phyloP scores from a whole-genome alignment of 1,284 basidiomycete genomes.

The Trichosporon coremiiforme region DNA sequence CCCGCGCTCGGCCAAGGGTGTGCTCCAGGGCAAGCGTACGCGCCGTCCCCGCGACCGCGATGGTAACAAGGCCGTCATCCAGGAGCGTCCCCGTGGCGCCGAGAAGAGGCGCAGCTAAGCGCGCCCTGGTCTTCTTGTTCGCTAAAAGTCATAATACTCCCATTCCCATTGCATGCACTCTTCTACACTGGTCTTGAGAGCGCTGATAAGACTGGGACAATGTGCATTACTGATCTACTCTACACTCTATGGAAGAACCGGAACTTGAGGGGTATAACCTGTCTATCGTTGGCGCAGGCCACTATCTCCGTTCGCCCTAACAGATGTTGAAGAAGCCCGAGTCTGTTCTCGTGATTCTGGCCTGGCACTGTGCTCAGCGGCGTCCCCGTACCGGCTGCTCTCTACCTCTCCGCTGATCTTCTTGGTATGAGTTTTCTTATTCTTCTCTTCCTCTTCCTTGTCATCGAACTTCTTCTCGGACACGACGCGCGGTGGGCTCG shows the following conservation, averaged over 20 bases:
- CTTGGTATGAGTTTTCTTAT: neutral
- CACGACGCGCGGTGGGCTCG: slow-evolving; percentile 24
- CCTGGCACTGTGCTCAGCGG: neutral
- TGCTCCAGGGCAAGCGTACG: slow-evolving; percentile 89
- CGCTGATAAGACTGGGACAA: too few species aligned
- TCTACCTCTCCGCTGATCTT: slow-evolving; percentile 1
- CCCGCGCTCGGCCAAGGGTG: slow-evolving; percentile 86
- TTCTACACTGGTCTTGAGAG: slow-evolving; percentile 22
- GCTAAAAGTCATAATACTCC: slow-evolving; percentile 11
- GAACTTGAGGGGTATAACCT: neutral
- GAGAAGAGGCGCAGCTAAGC: slow-evolving; percentile 25
- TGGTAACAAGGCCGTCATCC: slow-evolving; percentile 93
- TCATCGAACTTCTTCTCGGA: slow-evolving; percentile 18
- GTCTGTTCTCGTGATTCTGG: neutral
- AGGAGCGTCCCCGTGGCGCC: slow-evolving; percentile 74
- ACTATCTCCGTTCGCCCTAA: slow-evolving; percentile 6
- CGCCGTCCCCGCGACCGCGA: slow-evolving; percentile 86
- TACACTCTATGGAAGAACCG: neutral
- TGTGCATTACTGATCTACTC: slow-evolving; percentile 7
- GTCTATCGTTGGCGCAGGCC: slow-evolving; percentile 18
- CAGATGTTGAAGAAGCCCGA: slow-evolving; percentile 5
- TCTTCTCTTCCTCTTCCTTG: neutral
- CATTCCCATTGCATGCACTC: slow-evolving; percentile 32
- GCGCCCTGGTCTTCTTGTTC: too few species aligned
- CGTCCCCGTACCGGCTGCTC: neutral